Conservation (phyloP, 2,329 filamentous ascomycete species). For the Fusarium sp. region DNA sequence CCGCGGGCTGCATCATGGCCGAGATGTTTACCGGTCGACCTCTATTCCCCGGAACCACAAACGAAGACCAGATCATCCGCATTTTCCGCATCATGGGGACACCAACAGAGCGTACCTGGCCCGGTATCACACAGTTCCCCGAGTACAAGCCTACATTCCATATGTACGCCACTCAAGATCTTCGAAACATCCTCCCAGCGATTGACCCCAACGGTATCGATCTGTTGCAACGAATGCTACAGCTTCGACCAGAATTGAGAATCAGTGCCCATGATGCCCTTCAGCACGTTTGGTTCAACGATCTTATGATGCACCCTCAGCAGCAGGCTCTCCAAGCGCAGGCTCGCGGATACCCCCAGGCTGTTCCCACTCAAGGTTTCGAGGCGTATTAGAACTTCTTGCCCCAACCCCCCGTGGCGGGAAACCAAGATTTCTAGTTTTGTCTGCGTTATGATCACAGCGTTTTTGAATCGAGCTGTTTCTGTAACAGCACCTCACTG, state of each 20-base stretch:
- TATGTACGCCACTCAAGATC: slow-evolving; percentile 91
- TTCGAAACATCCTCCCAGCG: slow-evolving; percentile 87
- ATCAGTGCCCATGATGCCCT: slow-evolving; percentile 89
- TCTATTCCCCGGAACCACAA: slow-evolving; percentile 96
- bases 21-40: slow-evolving; percentile 98
- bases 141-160: slow-evolving; percentile 98
- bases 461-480: slow-evolving; percentile 16
- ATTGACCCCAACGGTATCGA: slow-evolving; percentile 91
- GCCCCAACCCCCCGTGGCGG: not conserved
- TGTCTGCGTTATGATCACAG: not conserved
- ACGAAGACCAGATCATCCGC: slow-evolving; percentile 95
- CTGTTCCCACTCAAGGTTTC: slow-evolving; percentile 54
- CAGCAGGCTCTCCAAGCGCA: slow-evolving; percentile 58
- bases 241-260: slow-evolving; percentile 90
- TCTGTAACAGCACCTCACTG: slow-evolving; percentile 2
- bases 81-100: slow-evolving; percentile 99
- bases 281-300: slow-evolving; percentile 91
- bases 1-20: slow-evolving; percentile 98
- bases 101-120: slow-evolving; percentile 94
- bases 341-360: slow-evolving; percentile 54
- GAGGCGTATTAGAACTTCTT: slow-evolving; percentile 50
- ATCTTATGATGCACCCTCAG: slow-evolving; percentile 70
- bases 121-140: slow-evolving; percentile 92
- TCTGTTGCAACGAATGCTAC: slow-evolving; percentile 89
- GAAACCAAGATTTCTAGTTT: slow-evolving; percentile 11